Base-by-base conservation (phyloP, 768 basidiomycete species). In the Glaciozyma martinii region DNA sequence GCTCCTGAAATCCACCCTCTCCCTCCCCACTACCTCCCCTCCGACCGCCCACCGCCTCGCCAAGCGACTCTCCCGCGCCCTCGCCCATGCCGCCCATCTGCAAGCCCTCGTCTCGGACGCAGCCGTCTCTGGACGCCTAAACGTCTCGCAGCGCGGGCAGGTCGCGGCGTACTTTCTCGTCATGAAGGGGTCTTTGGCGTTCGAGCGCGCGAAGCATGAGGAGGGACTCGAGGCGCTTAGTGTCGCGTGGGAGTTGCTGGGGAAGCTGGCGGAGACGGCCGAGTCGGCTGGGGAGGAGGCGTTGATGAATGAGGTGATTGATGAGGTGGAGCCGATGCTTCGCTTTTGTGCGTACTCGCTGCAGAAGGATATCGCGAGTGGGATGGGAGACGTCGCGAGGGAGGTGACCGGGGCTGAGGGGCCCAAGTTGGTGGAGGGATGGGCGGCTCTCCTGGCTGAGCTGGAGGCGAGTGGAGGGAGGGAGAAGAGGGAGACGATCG, bases 291-390 rank as follows among this genome's bases (percentile, higher is more conserved):
- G 74, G 43, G 90, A 91, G 56, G 90, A 93, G 76, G 94, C 93
- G 2, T 81, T 97, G 13, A 88, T 90, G 7, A 82, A 84, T 13
- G 80, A 89, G 37, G 88, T 89, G 73, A 82, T 86, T 8, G 93
- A 98, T 73, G 87, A 88, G 72, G 83, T 94, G 60, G 86, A 88
- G 29, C 91, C 94, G 0, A 85, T 95, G 76, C 90, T 98, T 60
- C 81, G 94, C 53, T 87, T 92, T 77, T 90, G 87, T 71, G 92
- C 93, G 0, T 94, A 97, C 72, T 86, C 90, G 72, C 71, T 75
- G 57, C 75, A 74, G 32, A 73, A 75, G 76, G 89, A 91, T 74
- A 66, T 65, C 1, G 78, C 91, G 37, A 86, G 88, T 67, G 82
- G 80, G 6, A 86, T 92, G 67, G 86, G 84, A 25, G 44, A 70